phyloP scores from a whole-genome alignment of 768 basidiomycete species.

The Russula abietina region DNA sequence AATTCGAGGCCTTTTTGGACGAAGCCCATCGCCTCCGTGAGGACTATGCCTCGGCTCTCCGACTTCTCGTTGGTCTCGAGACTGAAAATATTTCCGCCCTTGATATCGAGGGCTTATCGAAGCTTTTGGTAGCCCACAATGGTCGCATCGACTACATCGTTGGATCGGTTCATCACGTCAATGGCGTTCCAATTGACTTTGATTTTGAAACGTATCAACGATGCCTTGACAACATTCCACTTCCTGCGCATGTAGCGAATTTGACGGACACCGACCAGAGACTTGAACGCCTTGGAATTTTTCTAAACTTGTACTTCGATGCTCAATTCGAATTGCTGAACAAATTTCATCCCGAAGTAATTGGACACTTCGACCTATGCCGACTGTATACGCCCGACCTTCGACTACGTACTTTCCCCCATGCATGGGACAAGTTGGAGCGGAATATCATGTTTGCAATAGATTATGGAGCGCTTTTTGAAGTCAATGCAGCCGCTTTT shows the following conservation, averaged over 20 bases:
- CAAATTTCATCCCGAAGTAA: constrained; percentile 74
- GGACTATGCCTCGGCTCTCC: constrained; percentile 57
- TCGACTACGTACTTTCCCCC: constrained; percentile 48
- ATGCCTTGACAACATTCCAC: constrained; percentile 44
- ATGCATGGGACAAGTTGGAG: constrained; percentile 57
- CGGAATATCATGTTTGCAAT: constrained; percentile 71
- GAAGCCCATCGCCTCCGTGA: constrained; percentile 76
- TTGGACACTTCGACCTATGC: constrained; percentile 93
- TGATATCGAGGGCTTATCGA: constrained; percentile 56
- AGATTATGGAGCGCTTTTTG: constrained; percentile 85
- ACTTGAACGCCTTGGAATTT: constrained; percentile 36
- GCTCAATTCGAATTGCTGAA: constrained; percentile 68
- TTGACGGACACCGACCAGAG: constrained; percentile 26
- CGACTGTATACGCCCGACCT: constrained; percentile 72
- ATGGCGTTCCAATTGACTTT: constrained; percentile 86
- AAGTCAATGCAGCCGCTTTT: constrained; percentile 88
- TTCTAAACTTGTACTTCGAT: constrained; percentile 75
- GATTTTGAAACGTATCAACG: constrained; percentile 63
- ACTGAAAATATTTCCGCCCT: constrained; percentile 76
- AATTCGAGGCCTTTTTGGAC: constrained; percentile 67
- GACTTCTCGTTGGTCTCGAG: constrained; percentile 83
- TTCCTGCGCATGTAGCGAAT: constrained; percentile 28
- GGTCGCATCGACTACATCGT: constrained; percentile 78
- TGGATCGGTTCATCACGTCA: constrained; percentile 90
- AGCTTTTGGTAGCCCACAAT: constrained; percentile 44